Evolutionary conservation across 176 grass and related monocot genomes (phyloP).

Genomic region (Hyparrhenia diplandra): DNA sequence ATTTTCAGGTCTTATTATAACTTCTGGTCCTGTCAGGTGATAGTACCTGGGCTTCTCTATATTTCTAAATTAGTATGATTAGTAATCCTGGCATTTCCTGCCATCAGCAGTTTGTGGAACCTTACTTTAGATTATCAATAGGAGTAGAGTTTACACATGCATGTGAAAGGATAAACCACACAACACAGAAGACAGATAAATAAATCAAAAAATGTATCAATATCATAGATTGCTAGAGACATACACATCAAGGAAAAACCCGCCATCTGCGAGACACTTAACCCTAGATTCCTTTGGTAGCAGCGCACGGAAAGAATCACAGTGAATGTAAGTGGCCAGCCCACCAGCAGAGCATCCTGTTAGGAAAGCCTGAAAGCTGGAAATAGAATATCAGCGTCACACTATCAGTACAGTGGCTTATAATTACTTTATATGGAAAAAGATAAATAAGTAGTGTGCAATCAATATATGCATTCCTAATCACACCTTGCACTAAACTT

Average conservation of each 20-base stretch:
- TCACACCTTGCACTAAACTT: background rate
- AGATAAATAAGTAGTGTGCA: background rate
- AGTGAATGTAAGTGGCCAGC: constrained; percentile 79
- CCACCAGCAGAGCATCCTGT: constrained; percentile 95
- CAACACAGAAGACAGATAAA: background rate
- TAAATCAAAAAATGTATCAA: background rate
- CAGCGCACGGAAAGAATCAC: constrained; percentile 64
- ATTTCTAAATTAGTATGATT: background rate
- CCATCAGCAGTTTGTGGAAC: background rate
- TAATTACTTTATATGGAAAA: constrained; percentile 8
- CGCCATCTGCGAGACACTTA: constrained; percentile 82
- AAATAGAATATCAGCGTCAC: constrained; percentile 38
- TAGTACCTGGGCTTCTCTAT: background rate
- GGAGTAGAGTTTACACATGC: background rate
- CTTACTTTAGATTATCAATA: background rate
- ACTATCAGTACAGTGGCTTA: constrained; percentile 30
- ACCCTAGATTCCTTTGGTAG: constrained; percentile 54
- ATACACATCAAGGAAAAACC: constrained; percentile 91
- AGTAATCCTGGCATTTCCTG: background rate
- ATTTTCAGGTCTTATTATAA: background rate
- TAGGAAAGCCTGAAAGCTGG: constrained; percentile 75
- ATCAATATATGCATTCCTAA: background rate
- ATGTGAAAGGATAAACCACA: background rate
- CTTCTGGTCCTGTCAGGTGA: background rate
- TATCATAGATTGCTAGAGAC: constrained; percentile 7